phyloP scores from a whole-genome alignment of 768 basidiomycete genomes.

The Leccinum uliginosum region DNA sequence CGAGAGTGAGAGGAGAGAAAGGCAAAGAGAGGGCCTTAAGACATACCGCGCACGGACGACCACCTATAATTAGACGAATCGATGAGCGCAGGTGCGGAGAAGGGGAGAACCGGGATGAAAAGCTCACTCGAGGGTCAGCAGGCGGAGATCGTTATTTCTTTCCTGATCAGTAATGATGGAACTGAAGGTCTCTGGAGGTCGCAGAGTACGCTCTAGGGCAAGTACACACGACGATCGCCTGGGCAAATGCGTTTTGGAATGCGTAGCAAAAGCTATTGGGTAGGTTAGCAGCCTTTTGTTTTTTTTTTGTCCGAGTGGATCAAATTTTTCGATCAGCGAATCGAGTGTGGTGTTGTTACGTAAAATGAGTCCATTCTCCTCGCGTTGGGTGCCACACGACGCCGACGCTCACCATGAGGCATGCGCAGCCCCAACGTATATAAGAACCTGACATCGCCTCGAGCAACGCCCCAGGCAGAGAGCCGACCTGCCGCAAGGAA shows the following conservation, averaged over 20 bases:
- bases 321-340: constrained; percentile 17
- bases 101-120: constrained; percentile 19
- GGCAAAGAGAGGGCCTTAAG: constrained; percentile 9
- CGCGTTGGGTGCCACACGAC: neutral
- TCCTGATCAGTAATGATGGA: constrained; percentile 72
- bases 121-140: constrained; percentile 73
- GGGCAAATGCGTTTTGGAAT: constrained; percentile 10
- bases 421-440: constrained; percentile 4
- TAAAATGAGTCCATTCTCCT: constrained; percentile 16
- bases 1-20: constrained; percentile 14
- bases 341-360: constrained; percentile 12
- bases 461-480: constrained; percentile 9
- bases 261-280: constrained; percentile 26
- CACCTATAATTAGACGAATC: constrained; percentile 45
- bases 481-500: constrained; percentile 3
- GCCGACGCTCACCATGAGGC: constrained; percentile 16
- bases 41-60: constrained; percentile 72
- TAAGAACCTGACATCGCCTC: constrained; percentile 20
- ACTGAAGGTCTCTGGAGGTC: constrained; percentile 37
- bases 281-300: neutral
- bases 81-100: constrained; percentile 13
- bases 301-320: constrained; percentile 3
- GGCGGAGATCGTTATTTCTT: constrained; percentile 77
- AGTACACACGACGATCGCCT: constrained; percentile 20
- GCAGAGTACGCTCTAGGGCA: constrained; percentile 22